These are phyloP conservation scores for Neurospora sublineolata DNA, from an alignment of 495 filamentous ascomycete species.

Conservation along the genomic window DNA sequence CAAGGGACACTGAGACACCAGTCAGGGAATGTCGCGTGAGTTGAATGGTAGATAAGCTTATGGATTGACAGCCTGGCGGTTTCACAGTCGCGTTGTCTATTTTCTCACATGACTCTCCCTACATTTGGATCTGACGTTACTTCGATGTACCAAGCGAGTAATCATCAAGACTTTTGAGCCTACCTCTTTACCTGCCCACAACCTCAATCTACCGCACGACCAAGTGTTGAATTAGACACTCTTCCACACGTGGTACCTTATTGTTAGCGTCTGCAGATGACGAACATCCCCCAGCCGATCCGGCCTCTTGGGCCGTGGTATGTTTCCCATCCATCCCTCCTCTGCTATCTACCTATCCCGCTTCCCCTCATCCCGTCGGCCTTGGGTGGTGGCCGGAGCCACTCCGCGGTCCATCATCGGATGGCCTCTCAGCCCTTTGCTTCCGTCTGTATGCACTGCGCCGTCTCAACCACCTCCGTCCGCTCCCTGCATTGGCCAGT, in stretches of 20 bases:
- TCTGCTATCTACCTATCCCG: neutral
- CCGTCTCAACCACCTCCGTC: neutral
- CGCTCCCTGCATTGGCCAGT: neutral
- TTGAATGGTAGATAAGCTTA: neutral
- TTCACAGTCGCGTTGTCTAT: neutral
- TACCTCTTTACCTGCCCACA: neutral
- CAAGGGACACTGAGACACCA: neutral
- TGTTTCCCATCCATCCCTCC: neutral
- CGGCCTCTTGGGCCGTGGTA: constrained; percentile 13
- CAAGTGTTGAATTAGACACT: neutral
- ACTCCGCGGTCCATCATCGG: neutral
- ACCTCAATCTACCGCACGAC: neutral
- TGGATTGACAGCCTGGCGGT: neutral
- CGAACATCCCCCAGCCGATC: neutral
- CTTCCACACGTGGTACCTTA: neutral
- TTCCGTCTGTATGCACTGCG: neutral
- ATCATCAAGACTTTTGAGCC: neutral
- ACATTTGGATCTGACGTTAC: neutral
- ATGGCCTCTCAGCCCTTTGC: neutral
- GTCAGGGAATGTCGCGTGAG: neutral
- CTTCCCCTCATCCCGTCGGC: neutral
- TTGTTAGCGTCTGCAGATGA: neutral
- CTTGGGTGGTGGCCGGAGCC: neutral
- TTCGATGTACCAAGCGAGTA: neutral
- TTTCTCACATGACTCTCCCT: neutral